phyloP scores from a whole-genome alignment of 1,139 yeast species.

The Hyphopichia pseudoburtonii region DNA sequence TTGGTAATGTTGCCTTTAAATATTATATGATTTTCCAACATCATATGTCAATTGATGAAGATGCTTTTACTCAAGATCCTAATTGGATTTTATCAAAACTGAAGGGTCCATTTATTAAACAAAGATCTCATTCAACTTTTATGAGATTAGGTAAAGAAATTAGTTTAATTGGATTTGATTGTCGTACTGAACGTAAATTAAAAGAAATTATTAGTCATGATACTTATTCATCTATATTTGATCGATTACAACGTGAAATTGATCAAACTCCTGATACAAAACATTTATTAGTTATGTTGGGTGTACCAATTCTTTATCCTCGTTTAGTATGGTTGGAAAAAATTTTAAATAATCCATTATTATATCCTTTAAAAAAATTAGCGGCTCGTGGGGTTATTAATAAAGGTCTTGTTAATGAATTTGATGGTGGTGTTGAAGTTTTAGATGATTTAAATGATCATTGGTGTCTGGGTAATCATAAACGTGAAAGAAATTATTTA shows the following conservation, averaged over 20 bases:
- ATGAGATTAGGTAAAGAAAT: constrained; percentile 73
- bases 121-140: constrained; percentile 65
- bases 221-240: constrained; percentile 63
- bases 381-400: constrained; percentile 69
- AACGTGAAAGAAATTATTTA: constrained; percentile 68
- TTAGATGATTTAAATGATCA: constrained; percentile 93
- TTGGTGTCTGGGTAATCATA: constrained; percentile 90
- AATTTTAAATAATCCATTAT: constrained; percentile 58
- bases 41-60: constrained; percentile 56
- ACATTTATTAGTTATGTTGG: constrained; percentile 80
- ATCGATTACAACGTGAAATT: constrained; percentile 58
- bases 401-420: constrained; percentile 78
- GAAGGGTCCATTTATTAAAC: constrained; percentile 66
- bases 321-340: constrained; percentile 87
- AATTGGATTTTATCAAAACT: constrained; percentile 56
- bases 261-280: constrained; percentile 51
- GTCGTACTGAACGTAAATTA: constrained; percentile 84
- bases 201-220: constrained; percentile 53
- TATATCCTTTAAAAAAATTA: constrained; percentile 65
- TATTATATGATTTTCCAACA: constrained; percentile 93
- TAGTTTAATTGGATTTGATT: constrained; percentile 78
- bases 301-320: constrained; percentile 94
- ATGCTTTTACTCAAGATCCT: constrained; percentile 42
- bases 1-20: constrained; percentile 78
- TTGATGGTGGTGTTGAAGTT: constrained; percentile 87